Base-by-base conservation (phyloP, 2,329 filamentous ascomycete genomes). In the Ascochyta viciae-villosae region DNA sequence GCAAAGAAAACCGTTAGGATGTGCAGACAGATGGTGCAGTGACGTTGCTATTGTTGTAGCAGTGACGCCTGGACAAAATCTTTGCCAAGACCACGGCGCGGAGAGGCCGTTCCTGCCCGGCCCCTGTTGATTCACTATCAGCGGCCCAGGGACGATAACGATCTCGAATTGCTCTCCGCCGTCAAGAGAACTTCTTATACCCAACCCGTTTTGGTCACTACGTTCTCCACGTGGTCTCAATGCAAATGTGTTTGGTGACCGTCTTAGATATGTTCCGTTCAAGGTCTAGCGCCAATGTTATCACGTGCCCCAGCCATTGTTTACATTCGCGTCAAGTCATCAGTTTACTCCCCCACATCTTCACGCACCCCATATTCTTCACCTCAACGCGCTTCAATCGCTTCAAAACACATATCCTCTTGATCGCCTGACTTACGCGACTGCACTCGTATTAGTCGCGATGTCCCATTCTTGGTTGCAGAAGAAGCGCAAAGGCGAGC, bases 401-500 rank as follows among this genome's bases (percentile, higher is more conserved):
- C 27, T 61, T 67, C 29, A 7, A 53, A 54, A 48, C 53, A 54
- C 53, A 58, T 49, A 63, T 60, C 57, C 50, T 58, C 53, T 44
- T 65, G 64, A 76, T 84, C 82, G 82, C 83, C 76, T 77, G 69
- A 63, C 57, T 69, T 72, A 73, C 78, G 81, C 81, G 80, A 83
- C 76, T 62, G 63, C 61, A 69, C 70, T 54, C 46, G 65, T 74
- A 68, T 60, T 68, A 70, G 58, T 59, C 67, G 83, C 74, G 67
- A 90, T 90, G 87, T 86, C 73, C 41, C 61, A 87, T 60, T 85
- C 87, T 66, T 96, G 90, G 86, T 83, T 96, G 74, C 85, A 88
- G 76, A 84, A 85, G 75, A 90, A 95, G 83, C 89, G 90, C 81
- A 96, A 96, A 83, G 83, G 82, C 67, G 91, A 94, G 63, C 85